Percentiles rank a stretch among this genome's conserved stretches.
phyloP scores from a whole-genome alignment of 2,329 filamentous ascomycete species.

The Colletotrichum sp. region DNA sequence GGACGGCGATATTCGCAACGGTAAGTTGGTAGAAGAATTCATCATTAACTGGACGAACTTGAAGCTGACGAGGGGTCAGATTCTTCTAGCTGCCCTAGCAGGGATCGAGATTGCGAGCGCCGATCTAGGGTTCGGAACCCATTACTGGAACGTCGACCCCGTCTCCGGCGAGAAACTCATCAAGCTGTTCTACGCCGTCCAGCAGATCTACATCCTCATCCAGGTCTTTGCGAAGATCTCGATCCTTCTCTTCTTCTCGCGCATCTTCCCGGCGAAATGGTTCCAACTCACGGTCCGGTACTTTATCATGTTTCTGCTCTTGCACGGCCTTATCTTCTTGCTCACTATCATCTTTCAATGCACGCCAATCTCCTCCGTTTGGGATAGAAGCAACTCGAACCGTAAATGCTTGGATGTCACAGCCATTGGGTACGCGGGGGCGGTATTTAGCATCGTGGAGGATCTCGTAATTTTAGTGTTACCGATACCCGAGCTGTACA shows the following conservation, averaged over 20 bases:
- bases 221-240: constrained; percentile 29
- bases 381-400: constrained; percentile 18
- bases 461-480: constrained; percentile 71
- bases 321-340: constrained; percentile 24
- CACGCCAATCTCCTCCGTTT: constrained; percentile 17
- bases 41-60: too few relatives aligned
- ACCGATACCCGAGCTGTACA: constrained; percentile 67
- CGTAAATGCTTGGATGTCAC: constrained; percentile 63
- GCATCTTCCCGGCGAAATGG: constrained; percentile 23
- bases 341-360: constrained; percentile 25
- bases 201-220: constrained; percentile 28
- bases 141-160: constrained; percentile 28
- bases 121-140: constrained; percentile 25
- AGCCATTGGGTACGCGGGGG: constrained; percentile 69
- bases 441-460: constrained; percentile 71
- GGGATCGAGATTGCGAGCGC: constrained; percentile 24
- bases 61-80: background rate
- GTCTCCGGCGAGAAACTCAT: constrained; percentile 7
- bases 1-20: constrained; percentile 11
- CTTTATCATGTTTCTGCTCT: constrained; percentile 19
- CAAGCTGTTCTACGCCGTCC: constrained; percentile 23
- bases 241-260: constrained; percentile 27
- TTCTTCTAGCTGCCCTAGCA: constrained; percentile 19
- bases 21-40: background rate
- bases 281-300: constrained; percentile 20